phyloP scores from a whole-genome alignment of 768 basidiomycete genomes.

The Suillus americanus region DNA sequence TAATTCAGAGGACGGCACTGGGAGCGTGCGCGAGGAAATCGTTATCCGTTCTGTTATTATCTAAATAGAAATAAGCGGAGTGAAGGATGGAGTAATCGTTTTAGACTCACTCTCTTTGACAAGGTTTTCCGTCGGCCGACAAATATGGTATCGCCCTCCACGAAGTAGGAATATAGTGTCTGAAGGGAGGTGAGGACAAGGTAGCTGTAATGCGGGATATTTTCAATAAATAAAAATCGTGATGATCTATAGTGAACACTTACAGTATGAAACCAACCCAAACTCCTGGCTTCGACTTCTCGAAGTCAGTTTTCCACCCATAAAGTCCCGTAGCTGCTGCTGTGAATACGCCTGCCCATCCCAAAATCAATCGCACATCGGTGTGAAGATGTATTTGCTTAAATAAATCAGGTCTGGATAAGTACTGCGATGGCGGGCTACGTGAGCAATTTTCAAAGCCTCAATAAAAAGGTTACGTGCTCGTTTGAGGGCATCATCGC shows the following conservation, averaged over 20 bases:
- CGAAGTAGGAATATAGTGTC: slow-evolving; percentile 80
- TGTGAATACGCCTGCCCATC: slow-evolving; percentile 83
- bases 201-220: slow-evolving; percentile 52
- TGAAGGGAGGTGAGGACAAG: slow-evolving; percentile 68
- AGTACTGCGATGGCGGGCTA: slow-evolving; percentile 51
- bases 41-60: slow-evolving; percentile 91
- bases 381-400: slow-evolving; percentile 86
- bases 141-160: slow-evolving; percentile 84
- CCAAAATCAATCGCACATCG: slow-evolving; percentile 82
- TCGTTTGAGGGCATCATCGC: slow-evolving; percentile 88
- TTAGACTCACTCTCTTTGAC: slow-evolving; percentile 69
- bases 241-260: slow-evolving; percentile 32
- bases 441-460: neutral
- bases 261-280: slow-evolving; percentile 78
- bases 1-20: slow-evolving; percentile 37
- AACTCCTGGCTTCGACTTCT: slow-evolving; percentile 79
- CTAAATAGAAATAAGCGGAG: slow-evolving; percentile 36
- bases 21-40: slow-evolving; percentile 65
- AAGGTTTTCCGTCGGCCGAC: slow-evolving; percentile 89
- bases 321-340: slow-evolving; percentile 82
- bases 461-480: slow-evolving; percentile 42
- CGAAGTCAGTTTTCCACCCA: slow-evolving; percentile 86
- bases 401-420: slow-evolving; percentile 79
- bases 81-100: neutral
- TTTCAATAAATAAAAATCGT: neutral